phyloP scores from a whole-genome alignment of 257 asterid genomes.

The Nicotiana benthamiana region DNA sequence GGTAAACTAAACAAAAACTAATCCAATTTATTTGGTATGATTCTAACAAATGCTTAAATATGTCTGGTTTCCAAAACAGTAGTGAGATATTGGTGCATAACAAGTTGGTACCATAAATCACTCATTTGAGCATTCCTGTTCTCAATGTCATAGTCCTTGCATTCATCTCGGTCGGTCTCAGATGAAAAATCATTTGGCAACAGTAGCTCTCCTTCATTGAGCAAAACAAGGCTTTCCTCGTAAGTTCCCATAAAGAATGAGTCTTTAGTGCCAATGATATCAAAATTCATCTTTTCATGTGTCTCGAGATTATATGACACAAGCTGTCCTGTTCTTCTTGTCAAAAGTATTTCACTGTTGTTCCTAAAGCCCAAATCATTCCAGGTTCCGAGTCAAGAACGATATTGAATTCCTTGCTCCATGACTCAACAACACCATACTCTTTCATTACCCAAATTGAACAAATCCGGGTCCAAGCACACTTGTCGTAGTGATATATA shows the following conservation, averaged over 20 bases:
- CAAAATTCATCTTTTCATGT: background rate
- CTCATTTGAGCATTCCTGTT: background rate
- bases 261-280: background rate
- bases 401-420: slow-evolving; percentile 21
- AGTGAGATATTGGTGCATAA: background rate
- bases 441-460: slow-evolving; percentile 43
- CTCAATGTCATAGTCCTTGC: background rate
- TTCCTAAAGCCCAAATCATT: slow-evolving; percentile 15
- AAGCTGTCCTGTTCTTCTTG: slow-evolving; percentile 4
- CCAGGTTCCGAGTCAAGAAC: slow-evolving; percentile 12
- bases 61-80: background rate
- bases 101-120: background rate
- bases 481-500: background rate
- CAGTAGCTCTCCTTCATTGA: background rate
- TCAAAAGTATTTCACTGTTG: slow-evolving; percentile 15
- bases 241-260: background rate
- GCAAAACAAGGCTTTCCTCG: background rate
- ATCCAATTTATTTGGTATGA: background rate
- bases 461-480: background rate
- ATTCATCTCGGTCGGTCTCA: background rate
- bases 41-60: background rate
- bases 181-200: background rate
- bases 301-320: background rate
- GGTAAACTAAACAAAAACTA: background rate
- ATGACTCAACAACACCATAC: slow-evolving; percentile 32